Conservation (phyloP, 1,284 basidiomycete species). For the Heimioporus retisporus region DNA sequence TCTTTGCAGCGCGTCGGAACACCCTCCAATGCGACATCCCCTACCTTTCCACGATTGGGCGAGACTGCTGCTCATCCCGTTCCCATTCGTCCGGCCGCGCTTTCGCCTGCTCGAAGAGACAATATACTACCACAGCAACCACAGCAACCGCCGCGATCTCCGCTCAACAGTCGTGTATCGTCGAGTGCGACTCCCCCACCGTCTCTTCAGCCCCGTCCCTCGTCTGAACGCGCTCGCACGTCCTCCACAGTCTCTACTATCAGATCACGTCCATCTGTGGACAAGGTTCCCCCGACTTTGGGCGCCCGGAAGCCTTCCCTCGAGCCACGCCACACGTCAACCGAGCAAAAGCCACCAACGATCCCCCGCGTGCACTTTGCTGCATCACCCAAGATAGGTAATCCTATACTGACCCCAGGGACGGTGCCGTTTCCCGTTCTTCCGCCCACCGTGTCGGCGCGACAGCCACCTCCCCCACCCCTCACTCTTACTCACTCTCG, state of each 20-base stretch:
- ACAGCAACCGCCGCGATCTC: conserved; percentile 19
- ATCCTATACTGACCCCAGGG: conserved; percentile 20
- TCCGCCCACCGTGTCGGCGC: conserved; percentile 17
- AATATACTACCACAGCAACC: conserved; percentile 18
- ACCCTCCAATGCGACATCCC: conserved; percentile 26
- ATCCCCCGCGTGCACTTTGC: conserved; percentile 5
- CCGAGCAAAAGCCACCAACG: conserved; percentile 11
- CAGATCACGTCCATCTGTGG: conserved; percentile 22
- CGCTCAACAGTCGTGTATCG: conserved; percentile 13
- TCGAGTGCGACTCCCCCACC: conserved; percentile 25
- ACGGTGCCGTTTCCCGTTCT: conserved; percentile 27
- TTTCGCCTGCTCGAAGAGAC: conserved; percentile 27
- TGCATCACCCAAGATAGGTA: conserved; percentile 14
- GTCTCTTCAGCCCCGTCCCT: conserved; percentile 20
- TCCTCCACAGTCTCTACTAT: conserved; percentile 26
- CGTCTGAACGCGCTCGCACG: conserved; percentile 26
- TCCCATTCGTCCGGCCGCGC: conserved; percentile 23
- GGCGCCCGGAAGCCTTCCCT: conserved; percentile 27
- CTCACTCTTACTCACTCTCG: conserved; percentile 20
- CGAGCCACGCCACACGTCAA: conserved; percentile 20
- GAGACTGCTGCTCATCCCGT: conserved; percentile 20
- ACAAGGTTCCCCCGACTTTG: conserved; percentile 22
- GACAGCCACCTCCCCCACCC: conserved; percentile 32
- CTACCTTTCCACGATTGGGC: conserved; percentile 24
- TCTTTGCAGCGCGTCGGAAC: conserved; percentile 28